Evolutionary conservation across 192 early-diverging fungal species (phyloP).

Genomic region (Geranomyces michiganensis): DNA sequence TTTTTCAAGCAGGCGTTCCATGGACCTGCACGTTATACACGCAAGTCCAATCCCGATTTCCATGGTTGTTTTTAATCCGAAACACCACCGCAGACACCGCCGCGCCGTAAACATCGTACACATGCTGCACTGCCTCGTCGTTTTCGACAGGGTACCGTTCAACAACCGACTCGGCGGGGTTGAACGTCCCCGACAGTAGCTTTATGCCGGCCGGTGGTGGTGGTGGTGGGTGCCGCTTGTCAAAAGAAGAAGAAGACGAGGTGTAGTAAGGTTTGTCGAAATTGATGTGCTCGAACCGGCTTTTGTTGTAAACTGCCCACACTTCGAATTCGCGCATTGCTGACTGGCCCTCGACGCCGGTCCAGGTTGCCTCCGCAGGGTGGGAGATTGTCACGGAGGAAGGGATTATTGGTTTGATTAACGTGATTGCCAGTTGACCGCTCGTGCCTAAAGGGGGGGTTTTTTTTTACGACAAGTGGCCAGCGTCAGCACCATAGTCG

Average conservation of each 20-base stretch:
- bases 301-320: conserved; percentile 35
- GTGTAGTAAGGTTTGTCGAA: neutral
- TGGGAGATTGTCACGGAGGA: conserved; percentile 43
- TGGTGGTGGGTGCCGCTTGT: neutral
- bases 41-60: conserved; percentile 44
- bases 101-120: conserved; percentile 12
- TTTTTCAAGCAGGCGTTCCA: conserved; percentile 1
- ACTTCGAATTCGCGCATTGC: conserved; percentile 45
- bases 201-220: conserved; percentile 17
- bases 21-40: conserved; percentile 44
- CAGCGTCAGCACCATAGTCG: neutral
- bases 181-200: conserved; percentile 2
- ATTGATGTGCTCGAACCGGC: conserved; percentile 21
- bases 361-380: conserved; percentile 1
- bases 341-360: neutral
- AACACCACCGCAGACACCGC: conserved; percentile 26
- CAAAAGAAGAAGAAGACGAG: neutral
- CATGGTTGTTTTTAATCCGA: conserved; percentile 39
- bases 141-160: conserved; percentile 12
- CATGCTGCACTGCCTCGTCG: neutral
- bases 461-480: neutral
- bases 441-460: conserved; percentile 32
- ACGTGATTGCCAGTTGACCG: conserved; percentile 36
- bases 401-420: conserved; percentile 37
- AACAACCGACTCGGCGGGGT: neutral